These are phyloP conservation scores for Calonectria hongkongensis DNA, from an alignment of 2,329 filamentous ascomycete genomes.

Conservation along the genomic window DNA sequence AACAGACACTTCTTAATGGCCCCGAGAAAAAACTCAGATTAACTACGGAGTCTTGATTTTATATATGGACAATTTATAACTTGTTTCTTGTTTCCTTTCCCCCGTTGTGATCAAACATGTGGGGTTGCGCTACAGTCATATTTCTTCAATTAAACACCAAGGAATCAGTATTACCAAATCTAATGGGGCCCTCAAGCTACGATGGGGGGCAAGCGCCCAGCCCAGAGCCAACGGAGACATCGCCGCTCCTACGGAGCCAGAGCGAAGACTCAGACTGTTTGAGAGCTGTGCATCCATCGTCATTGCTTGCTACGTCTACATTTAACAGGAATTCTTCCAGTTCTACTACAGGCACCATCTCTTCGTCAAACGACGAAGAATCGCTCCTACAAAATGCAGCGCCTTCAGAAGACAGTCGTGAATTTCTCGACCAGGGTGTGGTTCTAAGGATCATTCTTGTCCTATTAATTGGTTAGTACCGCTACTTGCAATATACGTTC, in stretches of 20 bases:
- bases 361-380: conserved; percentile 2
- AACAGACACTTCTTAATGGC: no score
- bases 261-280: background rate
- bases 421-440: background rate
- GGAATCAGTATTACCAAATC: background rate
- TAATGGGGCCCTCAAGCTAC: background rate
- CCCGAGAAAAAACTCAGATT: no score
- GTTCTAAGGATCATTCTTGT: conserved; percentile 11
- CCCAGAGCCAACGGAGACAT: background rate
- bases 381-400: background rate
- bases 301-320: background rate
- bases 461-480: conserved; percentile 3
- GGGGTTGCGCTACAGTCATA: no score
- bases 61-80: no score
- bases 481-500: background rate
- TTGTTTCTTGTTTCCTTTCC: no score
- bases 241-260: conserved; percentile 3
- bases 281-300: background rate
- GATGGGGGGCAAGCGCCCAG: background rate
- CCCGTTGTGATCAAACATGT: no score
- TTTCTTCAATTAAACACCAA: background rate
- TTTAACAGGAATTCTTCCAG: background rate
- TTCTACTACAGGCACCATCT: background rate
- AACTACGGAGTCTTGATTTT: no score
- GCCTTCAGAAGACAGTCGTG: background rate